Evolutionary conservation across 371 early-diverging fungal genomes (phyloP), one percentile per base, ranked within the genome.

Genomic region (Mucor indicus): DNA sequence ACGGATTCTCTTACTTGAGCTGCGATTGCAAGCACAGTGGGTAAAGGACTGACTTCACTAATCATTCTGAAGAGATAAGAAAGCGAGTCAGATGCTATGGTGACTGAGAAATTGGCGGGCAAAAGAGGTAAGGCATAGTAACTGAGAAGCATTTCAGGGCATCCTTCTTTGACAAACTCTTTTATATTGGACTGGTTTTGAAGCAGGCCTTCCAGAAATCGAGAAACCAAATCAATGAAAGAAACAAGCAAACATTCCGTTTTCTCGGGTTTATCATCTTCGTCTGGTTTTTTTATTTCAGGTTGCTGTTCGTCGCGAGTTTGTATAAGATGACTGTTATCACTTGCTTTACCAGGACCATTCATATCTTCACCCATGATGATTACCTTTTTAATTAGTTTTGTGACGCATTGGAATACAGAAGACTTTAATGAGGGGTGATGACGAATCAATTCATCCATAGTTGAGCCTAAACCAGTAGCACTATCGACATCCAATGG

Each of bases 401-500:
- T 49, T 3, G 89, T 61, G 10, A 95, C 75, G 27, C 85, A 79
- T n/a, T 72, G 63, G 64, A 94, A 81, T 10, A 93, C 80, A 3
- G 58, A 56, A 0, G 77, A 70, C 53, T 89, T 88, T 29, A 97
- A 62, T 0, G 78, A 57, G 1, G 98, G 97, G 52, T 96, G 96
- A 69, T 98, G 98, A 9, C 98, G 86, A 48, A 96, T 87, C 29
- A 98, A 76, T 58, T 98, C 98, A 54, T 98, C 98, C 67, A 98
- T 79, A 1, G 89, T 81, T 27, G 81, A 81, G 6, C 98, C 98
- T 17, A 96, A 64, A 0, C 76, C 64, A 9, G 87, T 80, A 0
- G 93, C 83, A 23, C 88, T 80, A 37, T 95, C 96, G 15, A 85
- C 79, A 40, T 94, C 96, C 45, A 83, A 75, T 24, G 95, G 75